Conservation (phyloP, 805 yeast species). For the Hanseniaspora clermontiae region DNA sequence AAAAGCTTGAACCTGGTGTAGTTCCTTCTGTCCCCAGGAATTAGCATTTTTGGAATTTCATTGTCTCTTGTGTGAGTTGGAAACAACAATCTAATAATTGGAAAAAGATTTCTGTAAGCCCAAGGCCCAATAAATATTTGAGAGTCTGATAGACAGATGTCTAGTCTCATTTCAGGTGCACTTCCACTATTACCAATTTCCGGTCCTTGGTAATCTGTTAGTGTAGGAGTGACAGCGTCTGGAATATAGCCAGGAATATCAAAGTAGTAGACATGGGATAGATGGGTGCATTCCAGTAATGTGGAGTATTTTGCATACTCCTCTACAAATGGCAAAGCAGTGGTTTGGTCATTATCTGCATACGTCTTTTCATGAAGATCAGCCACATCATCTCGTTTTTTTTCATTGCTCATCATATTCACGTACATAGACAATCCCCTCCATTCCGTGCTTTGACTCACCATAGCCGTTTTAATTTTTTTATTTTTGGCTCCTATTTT, state of each 20-base stretch:
- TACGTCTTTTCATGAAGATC: constrained; percentile 25
- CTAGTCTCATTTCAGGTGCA: constrained; percentile 50
- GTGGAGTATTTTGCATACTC: constrained; percentile 78
- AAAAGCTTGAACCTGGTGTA: constrained; percentile 45
- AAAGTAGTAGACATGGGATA: constrained; percentile 47
- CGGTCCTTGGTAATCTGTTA: constrained; percentile 31
- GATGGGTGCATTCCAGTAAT: constrained; percentile 46
- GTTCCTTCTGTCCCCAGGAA: constrained; percentile 42
- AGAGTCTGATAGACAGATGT: constrained; percentile 45
- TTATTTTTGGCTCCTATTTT: constrained; percentile 9
- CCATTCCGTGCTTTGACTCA: constrained; percentile 40
- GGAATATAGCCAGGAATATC: constrained; percentile 64
- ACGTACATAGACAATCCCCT: constrained; percentile 63
- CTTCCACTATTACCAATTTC: constrained; percentile 48
- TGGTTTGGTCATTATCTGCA: constrained; percentile 19
- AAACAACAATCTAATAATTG: constrained; percentile 50
- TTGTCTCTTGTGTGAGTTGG: constrained; percentile 57
- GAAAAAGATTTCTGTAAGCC: constrained; percentile 75
- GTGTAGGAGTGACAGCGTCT: constrained; percentile 24
- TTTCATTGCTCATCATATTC: constrained; percentile 18
- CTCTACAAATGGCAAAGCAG: constrained; percentile 17
- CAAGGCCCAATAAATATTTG: constrained; percentile 85
- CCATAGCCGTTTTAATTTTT: constrained; percentile 15
- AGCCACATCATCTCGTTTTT: constrained; percentile 13
- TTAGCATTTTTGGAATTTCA: constrained; percentile 30